A percentile compares a stretch with the other conserved stretches of the same genome.
Evolutionary conservation across 1,284 basidiomycete species (phyloP).

Genomic region (Retiboletus fuscus): DNA sequence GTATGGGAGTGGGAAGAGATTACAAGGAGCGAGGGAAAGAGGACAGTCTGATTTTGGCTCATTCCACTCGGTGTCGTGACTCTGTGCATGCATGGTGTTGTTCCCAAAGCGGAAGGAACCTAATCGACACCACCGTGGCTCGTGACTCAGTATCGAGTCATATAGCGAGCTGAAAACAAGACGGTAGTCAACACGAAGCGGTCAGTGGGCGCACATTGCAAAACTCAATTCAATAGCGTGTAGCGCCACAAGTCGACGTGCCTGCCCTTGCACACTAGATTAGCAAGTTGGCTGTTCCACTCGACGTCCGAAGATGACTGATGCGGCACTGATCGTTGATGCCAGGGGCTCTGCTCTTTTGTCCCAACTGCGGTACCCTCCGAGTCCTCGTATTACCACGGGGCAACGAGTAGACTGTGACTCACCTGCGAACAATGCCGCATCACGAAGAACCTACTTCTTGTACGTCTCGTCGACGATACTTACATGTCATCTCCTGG

Average conservation of each 20-base stretch:
- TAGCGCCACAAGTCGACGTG: constrained; percentile 26
- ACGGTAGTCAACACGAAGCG: constrained; percentile 27
- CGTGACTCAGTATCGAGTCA: too few species aligned
- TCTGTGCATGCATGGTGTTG: too few species aligned
- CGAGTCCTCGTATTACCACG: constrained; percentile 85
- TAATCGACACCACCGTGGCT: too few species aligned
- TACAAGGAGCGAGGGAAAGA: not conserved
- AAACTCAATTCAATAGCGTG: constrained; percentile 16
- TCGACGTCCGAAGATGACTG: constrained; percentile 1
- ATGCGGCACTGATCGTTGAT: constrained; percentile 23
- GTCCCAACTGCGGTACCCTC: constrained; percentile 92
- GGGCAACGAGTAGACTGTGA: constrained; percentile 82
- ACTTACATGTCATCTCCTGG: constrained; percentile 1
- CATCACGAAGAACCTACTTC: too few species aligned
- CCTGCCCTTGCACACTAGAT: constrained; percentile 45
- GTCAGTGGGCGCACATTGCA: constrained; percentile 28
- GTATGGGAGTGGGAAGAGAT: not conserved
- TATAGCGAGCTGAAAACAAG: too few species aligned
- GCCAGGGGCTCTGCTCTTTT: constrained; percentile 91
- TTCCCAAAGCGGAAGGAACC: too few species aligned
- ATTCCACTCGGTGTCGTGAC: too few species aligned
- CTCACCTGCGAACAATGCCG: constrained; percentile 92
- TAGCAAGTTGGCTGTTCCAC: constrained; percentile 32
- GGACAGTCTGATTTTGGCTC: too few species aligned
- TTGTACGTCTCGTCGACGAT: constrained; percentile 48